Evolutionary conservation across 192 early-diverging fungal species (phyloP).

Genomic region (Phlyctochytrium bullatum): DNA sequence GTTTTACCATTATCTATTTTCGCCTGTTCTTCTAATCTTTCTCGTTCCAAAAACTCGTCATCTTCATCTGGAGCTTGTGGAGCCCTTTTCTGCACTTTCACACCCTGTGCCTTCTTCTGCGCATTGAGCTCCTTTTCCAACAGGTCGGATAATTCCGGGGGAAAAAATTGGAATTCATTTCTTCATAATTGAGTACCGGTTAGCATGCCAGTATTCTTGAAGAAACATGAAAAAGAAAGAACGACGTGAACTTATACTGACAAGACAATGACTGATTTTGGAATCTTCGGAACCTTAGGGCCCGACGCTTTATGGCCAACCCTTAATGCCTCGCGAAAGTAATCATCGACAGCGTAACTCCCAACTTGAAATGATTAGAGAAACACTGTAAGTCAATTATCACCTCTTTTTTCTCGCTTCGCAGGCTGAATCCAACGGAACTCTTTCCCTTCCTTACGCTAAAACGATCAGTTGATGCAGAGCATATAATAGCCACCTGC

Average conservation of each 20-base stretch:
- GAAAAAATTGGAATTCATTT: slow-evolving; percentile 94
- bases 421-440: slow-evolving; percentile 90
- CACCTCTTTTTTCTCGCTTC: slow-evolving; percentile 84
- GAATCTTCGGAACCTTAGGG: slow-evolving; percentile 51
- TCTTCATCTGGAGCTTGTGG: slow-evolving; percentile 18
- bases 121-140: slow-evolving; percentile 79
- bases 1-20: slow-evolving; percentile 74
- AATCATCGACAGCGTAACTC: slow-evolving; percentile 89
- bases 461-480: slow-evolving; percentile 1
- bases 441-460: slow-evolving; percentile 49
- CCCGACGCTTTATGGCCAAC: slow-evolving; percentile 53
- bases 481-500: slow-evolving; percentile 1
- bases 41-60: slow-evolving; percentile 46
- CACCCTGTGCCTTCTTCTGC: slow-evolving; percentile 42
- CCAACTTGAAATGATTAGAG: slow-evolving; percentile 25
- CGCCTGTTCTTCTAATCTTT: slow-evolving; percentile 71
- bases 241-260: too few relatives aligned
- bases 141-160: slow-evolving; percentile 70
- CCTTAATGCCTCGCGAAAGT: slow-evolving; percentile 84
- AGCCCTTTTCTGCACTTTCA: slow-evolving; percentile 12
- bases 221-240: background rate
- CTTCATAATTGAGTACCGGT: slow-evolving; percentile 32
- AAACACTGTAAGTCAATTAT: slow-evolving; percentile 13
- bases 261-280: slow-evolving; percentile 21
- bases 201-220: background rate